Evolutionary conservation across 2,329 filamentous ascomycete species (phyloP), one percentile per base, ranked within the genome.

Genomic region (Gremmenia infestans): DNA sequence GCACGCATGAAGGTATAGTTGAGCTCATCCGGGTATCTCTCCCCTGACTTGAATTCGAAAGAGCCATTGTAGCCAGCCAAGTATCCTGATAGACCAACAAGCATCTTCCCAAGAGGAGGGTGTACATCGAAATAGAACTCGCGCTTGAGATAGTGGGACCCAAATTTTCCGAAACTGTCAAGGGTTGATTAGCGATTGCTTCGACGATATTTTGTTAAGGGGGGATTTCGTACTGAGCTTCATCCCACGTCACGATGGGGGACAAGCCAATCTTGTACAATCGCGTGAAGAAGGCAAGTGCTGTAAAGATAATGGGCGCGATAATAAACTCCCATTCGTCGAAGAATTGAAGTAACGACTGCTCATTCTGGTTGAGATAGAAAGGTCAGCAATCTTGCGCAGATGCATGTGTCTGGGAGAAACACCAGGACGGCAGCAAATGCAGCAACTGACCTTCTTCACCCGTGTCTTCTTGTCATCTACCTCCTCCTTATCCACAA

Each of bases 101-200:
- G 85, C 85, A 99, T 97, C 80, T 99, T 99, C 71, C 94, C 94
- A 59, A 99, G 85, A 53, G 94, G 94, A 63, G 94, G 94, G 74
- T 96, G 90, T 56, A 95, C 79, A 80, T 96, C 90, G 77, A 99
- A 99, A 81, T 99, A 99, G 80, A 97, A 97, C 75, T 99, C 94
- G 73, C 93, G 90, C 74, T 99, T 97, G 71, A 99, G 86, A 74
- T 99, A 99, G 76, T 99, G 93, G 67, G 93, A 97, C 62, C 94
- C 94, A 74, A 99, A 99, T 78, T 99, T 99, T 71, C 90, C 90
- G 73, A 95, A 95, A 73, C 87, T 91, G 67, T 56, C 49, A 53
- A 50, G 56, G 48, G 28, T 61, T 53, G 15, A 60, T 60, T 55
- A 50, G 48, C 15, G 56, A 11, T 15, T 52, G 25, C 7, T 23